These are phyloP conservation scores for Aphelidium insulamus DNA, from an alignment of 371 early-diverging fungal genomes.

Conservation along the genomic window DNA sequence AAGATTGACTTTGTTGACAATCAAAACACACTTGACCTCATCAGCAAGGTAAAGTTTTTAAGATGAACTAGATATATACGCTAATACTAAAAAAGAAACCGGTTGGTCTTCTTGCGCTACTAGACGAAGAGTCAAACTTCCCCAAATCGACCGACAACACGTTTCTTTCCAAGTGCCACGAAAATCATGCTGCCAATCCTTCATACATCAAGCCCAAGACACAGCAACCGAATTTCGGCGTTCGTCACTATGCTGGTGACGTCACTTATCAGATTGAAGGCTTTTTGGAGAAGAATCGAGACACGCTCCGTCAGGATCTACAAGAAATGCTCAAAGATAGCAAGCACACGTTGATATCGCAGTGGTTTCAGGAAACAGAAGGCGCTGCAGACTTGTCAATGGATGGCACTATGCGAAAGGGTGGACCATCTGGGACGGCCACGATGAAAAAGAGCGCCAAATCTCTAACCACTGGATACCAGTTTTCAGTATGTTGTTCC, in stretches of 20 bases:
- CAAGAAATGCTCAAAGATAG: slow-evolving; percentile 12
- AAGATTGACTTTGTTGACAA: slow-evolving; percentile 38
- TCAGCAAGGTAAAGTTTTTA: slow-evolving; percentile 5
- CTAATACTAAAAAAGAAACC: slow-evolving; percentile 21
- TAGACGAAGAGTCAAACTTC: slow-evolving; percentile 46
- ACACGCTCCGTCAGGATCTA: slow-evolving; percentile 27
- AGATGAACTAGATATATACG: neutral
- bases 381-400: slow-evolving; percentile 14
- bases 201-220: slow-evolving; percentile 16
- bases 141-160: slow-evolving; percentile 31
- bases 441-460: slow-evolving; percentile 6
- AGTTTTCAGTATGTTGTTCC: neutral
- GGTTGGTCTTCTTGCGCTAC: slow-evolving; percentile 26
- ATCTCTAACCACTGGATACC: neutral
- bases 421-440: too few relatives aligned
- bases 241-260: slow-evolving; percentile 44
- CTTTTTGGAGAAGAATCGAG: slow-evolving; percentile 43
- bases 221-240: slow-evolving; percentile 16
- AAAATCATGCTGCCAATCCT: slow-evolving; percentile 10
- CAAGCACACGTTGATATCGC: slow-evolving; percentile 7
- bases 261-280: slow-evolving; percentile 27
- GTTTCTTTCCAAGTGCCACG: slow-evolving; percentile 17
- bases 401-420: slow-evolving; percentile 8
- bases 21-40: slow-evolving; percentile 28
- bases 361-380: slow-evolving; percentile 8